These are phyloP conservation scores for Pythium scleroteichum DNA, from an alignment of 352 stramenopile species.

Conservation along the genomic window DNA sequence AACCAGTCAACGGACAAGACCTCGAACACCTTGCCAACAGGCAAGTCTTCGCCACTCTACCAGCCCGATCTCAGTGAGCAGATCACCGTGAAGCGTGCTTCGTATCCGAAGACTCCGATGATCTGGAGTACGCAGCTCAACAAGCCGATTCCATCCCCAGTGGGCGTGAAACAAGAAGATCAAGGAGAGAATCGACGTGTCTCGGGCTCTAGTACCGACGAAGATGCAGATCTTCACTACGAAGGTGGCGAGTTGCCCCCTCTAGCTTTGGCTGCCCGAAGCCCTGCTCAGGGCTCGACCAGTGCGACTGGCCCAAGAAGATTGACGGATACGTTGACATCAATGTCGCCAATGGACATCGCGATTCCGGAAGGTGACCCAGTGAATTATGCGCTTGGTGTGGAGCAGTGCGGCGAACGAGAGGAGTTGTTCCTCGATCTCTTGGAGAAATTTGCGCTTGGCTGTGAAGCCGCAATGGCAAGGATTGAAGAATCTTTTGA, in stretches of 20 bases:
- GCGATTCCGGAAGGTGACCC: slow-evolving; percentile 78
- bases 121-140: slow-evolving; percentile 24
- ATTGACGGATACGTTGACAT: slow-evolving; percentile 10
- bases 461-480: slow-evolving; percentile 58
- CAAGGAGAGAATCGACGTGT: slow-evolving; percentile 1
- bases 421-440: slow-evolving; percentile 82
- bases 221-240: slow-evolving; percentile 12
- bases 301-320: neutral
- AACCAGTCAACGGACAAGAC: slow-evolving; percentile 11
- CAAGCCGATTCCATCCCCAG: slow-evolving; percentile 12
- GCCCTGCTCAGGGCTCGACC: slow-evolving; percentile 3
- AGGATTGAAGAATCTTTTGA: slow-evolving; percentile 53
- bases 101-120: slow-evolving; percentile 25
- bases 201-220: slow-evolving; percentile 12
- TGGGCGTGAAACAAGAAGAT: neutral
- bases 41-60: slow-evolving; percentile 27
- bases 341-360: slow-evolving; percentile 29
- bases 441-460: slow-evolving; percentile 74
- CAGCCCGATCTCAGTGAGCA: slow-evolving; percentile 23
- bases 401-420: slow-evolving; percentile 74
- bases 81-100: slow-evolving; percentile 23
- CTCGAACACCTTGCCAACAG: slow-evolving; percentile 22
- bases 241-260: slow-evolving; percentile 8
- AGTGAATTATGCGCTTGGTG: slow-evolving; percentile 75
- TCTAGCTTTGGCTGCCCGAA: slow-evolving; percentile 9